Base-by-base conservation (phyloP, 106 monocot species). In the Narthecium ossifragum region DNA sequence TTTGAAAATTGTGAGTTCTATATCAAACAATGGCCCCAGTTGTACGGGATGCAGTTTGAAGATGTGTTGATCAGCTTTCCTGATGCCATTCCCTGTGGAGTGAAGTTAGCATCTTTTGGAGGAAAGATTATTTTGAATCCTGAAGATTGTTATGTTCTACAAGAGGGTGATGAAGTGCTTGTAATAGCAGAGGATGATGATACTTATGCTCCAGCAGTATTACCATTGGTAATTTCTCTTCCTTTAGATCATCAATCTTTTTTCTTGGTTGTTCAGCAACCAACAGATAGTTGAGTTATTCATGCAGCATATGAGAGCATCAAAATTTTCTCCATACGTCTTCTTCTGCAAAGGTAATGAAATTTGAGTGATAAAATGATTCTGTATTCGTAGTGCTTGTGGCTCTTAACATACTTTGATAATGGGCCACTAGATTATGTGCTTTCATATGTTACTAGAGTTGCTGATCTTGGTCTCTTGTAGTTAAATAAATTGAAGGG, bases 101-200 rank as follows among this genome's bases (percentile, higher is more conserved):
- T 84, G 60, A 84, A 84, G 56, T 62, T 68, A 45, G 70, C 84
- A 56, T 67, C 78, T 45, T 51, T 34, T 57, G 75, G 78, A 9
- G 84, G 84, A 60, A 84, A 78, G 61, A 84, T 84, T 31, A 79
- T 79, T 66, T 72, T 79, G 27, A 84, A 84, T 49, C 84, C 84
- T 18, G 84, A 84, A 53, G 84, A 84, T 64, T 71, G 53, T 39
- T 79, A 84, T 68, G 49, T 79, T 71, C 71, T 84, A 22, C 84
- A 84, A 59, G 84, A 84, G 64, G 78, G 78, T 4, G 84, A 84
- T 71, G 84, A 84, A 75, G 58, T 84, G 22, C 75, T 84, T 55
- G 84, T 79, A 33, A 84, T 84, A 60, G 84, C 84, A 46, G 84
- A 84, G 62, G 84, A 84, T 79, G 84, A 84, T 65, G 84, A 84